phyloP scores from a whole-genome alignment of 805 yeast species.

The Torulaspora delbrueckii region DNA sequence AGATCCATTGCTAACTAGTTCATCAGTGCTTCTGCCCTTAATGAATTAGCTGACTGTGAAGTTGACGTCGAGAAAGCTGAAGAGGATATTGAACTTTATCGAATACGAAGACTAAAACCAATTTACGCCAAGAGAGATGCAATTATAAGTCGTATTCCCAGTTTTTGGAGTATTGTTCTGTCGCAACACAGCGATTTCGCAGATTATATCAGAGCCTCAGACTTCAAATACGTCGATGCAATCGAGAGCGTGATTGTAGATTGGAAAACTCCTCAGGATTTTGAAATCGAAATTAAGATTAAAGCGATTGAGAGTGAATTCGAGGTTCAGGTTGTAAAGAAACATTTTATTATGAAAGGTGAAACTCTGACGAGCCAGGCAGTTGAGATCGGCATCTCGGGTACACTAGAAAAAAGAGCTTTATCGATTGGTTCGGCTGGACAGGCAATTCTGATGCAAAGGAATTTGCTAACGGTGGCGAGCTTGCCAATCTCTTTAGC shows the following conservation, averaged over 20 bases:
- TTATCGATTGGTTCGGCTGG: conserved; percentile 86
- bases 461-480: conserved; percentile 75
- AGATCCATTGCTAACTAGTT: background rate
- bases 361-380: conserved; percentile 53
- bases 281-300: conserved; percentile 57
- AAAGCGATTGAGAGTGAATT: conserved; percentile 44
- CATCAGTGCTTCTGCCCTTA: conserved; percentile 33
- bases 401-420: conserved; percentile 71
- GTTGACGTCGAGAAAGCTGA: conserved; percentile 56
- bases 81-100: conserved; percentile 49
- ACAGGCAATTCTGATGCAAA: conserved; percentile 73
- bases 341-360: conserved; percentile 49
- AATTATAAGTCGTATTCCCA: conserved; percentile 52
- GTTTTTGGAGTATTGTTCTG: conserved; percentile 83
- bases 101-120: conserved; percentile 50
- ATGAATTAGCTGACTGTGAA: conserved; percentile 53
- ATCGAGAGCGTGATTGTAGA: conserved; percentile 60
- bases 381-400: conserved; percentile 41
- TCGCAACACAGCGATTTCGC: conserved; percentile 82
- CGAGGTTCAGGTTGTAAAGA: conserved; percentile 54
- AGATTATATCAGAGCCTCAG: conserved; percentile 71
- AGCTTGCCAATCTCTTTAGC: conserved; percentile 61
- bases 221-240: conserved; percentile 66
- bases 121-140: conserved; percentile 55
- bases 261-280: conserved; percentile 45